phyloP scores from a whole-genome alignment of 2,329 filamentous ascomycete genomes.

The Phyllosticta capitalensis region DNA sequence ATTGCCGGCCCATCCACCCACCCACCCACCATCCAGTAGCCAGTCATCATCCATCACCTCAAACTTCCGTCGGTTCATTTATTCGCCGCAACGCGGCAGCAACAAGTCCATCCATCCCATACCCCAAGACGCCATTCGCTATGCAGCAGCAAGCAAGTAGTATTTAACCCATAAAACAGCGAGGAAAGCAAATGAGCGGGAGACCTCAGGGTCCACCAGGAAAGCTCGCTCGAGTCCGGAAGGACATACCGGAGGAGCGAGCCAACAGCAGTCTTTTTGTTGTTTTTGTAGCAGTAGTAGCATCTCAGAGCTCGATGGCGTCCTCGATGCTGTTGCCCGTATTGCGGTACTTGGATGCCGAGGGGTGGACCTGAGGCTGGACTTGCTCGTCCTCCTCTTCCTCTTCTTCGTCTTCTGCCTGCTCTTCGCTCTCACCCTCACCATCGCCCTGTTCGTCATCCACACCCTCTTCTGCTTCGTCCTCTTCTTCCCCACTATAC shows the following conservation, averaged over 20 bases:
- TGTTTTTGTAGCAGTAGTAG: too few relatives aligned
- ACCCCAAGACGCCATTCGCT: background rate
- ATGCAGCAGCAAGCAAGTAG: background rate
- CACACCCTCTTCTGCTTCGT: background rate
- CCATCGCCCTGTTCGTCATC: background rate
- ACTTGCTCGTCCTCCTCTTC: background rate
- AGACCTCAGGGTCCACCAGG: background rate
- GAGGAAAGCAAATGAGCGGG: background rate
- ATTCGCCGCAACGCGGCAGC: too few relatives aligned
- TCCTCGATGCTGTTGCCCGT: constrained; percentile 9
- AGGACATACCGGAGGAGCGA: background rate
- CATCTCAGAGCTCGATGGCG: constrained; percentile 8
- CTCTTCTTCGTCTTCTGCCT: background rate
- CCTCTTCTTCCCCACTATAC: background rate
- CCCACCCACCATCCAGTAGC: too few relatives aligned
- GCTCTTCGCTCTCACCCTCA: background rate
- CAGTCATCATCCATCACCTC: too few relatives aligned
- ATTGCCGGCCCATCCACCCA: too few relatives aligned
- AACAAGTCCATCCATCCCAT: background rate
- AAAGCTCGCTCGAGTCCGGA: background rate
- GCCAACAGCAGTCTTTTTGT: background rate
- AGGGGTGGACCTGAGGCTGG: background rate
- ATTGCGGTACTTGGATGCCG: background rate
- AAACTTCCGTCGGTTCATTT: too few relatives aligned
- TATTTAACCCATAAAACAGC: background rate